phyloP scores from a whole-genome alignment of 164 flowering plant genomes.

The Vitis labrusca region DNA sequence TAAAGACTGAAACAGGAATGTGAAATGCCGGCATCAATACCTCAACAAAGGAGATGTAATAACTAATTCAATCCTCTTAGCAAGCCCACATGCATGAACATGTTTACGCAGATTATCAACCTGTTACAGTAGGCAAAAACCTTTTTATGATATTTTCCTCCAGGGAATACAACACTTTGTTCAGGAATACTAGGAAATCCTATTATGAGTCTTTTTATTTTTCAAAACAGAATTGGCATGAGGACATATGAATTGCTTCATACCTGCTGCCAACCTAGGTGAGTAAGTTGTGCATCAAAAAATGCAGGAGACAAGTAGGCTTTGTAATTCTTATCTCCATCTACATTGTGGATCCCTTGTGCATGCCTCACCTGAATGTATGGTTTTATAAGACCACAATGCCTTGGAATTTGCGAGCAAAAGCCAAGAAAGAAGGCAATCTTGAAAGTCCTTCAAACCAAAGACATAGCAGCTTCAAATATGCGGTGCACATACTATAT shows the following conservation, averaged over 20 bases:
- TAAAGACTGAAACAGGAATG: background rate
- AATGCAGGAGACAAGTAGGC: slow-evolving; percentile 53
- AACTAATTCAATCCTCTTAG: slow-evolving; percentile 75
- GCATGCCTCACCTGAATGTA: slow-evolving; percentile 75
- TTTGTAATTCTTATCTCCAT: slow-evolving; percentile 67
- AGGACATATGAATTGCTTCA: background rate
- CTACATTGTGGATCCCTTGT: slow-evolving; percentile 74
- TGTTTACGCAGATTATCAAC: slow-evolving; percentile 82
- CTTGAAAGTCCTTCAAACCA: slow-evolving; percentile 25
- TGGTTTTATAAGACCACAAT: slow-evolving; percentile 28
- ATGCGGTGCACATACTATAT: background rate
- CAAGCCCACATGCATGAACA: slow-evolving; percentile 67
- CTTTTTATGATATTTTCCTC: background rate
- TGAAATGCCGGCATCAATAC: slow-evolving; percentile 32
- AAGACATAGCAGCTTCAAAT: slow-evolving; percentile 18
- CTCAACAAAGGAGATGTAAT: slow-evolving; percentile 79
- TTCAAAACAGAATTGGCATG: background rate
- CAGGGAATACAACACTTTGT: background rate
- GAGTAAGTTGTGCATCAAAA: slow-evolving; percentile 69
- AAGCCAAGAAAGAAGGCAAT: slow-evolving; percentile 30
- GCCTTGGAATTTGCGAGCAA: slow-evolving; percentile 22
- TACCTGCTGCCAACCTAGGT: slow-evolving; percentile 74
- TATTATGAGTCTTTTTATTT: too few relatives aligned
- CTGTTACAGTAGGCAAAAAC: slow-evolving; percentile 30
- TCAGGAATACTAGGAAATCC: background rate